Evolutionary conservation across 345 rosid genomes (phyloP), one percentile per base, ranked within the genome.

Genomic region (Pugionium dolabratum): DNA sequence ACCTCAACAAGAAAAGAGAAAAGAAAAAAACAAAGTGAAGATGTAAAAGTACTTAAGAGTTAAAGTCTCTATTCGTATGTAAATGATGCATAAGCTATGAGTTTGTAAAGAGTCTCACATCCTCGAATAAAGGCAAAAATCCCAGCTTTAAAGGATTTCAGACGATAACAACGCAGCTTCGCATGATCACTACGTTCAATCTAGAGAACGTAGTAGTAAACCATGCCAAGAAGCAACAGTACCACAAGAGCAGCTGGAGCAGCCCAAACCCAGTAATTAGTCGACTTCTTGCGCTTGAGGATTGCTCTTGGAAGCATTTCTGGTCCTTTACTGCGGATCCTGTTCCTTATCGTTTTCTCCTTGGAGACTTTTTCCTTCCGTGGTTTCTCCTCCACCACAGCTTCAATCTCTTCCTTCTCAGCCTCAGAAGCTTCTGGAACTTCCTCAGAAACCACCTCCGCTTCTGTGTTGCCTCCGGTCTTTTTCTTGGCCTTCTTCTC

Each of bases 401-500:
- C 59, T 66, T 73, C 76, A 35, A 5, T 27, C 47, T 79, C 96
- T 18, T 41, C 67, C 68, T 76, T 79, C 66, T 87, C 96, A 4
- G 66, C 47, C 64, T 84, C 96, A 2, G 75, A 77, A 28, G 72
- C 78, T 71, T 82, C 99, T 4, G 73, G 78, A 49, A 42, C 69
- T 11, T 64, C 75, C 64, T 84, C 93, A 41, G 79, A 45, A n/a
- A 43, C 60, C 26, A 84, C 87, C 68, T 88, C 98, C 0, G 62
- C 48, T 34, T 71, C 76, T 70, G 74, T 61, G 48, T 59, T 52
- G 45, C 72, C 64, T 37, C 70, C 79, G 4, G 80, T 82, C 70
- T 86, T 88, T 89, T 85, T 88, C 87, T 83, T 91, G 10, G 82
- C 77, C 55, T 85, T 88, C 90, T 78, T 91, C 73, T 86, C 96